Base-by-base conservation (phyloP, 2,329 filamentous ascomycete genomes). In the Chaetomium globosum region DNA sequence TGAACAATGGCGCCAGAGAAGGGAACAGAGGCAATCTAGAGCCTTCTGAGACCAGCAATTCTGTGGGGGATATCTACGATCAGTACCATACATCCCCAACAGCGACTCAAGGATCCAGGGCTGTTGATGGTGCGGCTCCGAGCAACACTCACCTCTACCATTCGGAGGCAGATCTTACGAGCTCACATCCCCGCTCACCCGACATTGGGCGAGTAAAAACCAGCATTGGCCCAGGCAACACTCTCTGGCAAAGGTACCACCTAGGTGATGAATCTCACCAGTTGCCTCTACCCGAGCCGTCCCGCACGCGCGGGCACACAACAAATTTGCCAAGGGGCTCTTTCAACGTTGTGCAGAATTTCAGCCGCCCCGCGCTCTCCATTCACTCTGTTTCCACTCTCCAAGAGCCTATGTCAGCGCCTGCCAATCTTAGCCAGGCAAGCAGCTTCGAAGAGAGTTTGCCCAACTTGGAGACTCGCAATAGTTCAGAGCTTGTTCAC, bases 31-130 rank as follows among this genome's bases (percentile, higher is more conserved):
- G 16, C 63, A 23, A 21, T 48, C n/a, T 56, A 36, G 6, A 33
- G 36, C 30, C 65, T 59, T 48, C 28, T 28, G 30, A 66, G 54
- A 70, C 73, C 4, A 71, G 65, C 23, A 77, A 71, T 52, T 77
- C 75, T 0, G 73, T 77, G 3, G 74, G 74, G 21, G 72, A 69
- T 16, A 75, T 78, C 13, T 72, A 76, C 59, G 72, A 70, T 2
- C 72, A 77, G 3, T 60, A 30, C 55, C 76, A 77, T 65, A 66
- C 71, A 5, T 58, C 65, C 9, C 57, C 64, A n/a, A 57, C 67
- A n/a, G 33, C 51, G 28, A n/a, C 16, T 13, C 39, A 19, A 26
- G 19, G 28, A 9, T 5, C 30, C 28, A 33, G 8, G n/a, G 28
- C 51, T 28, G 23, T 19, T n/a, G 10, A 16, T 43, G 33, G 13